Evolutionary conservation across 2,329 filamentous ascomycete genomes (phyloP), one percentile per base, ranked within the genome.

Genomic region (Exophiala xenobiotica): DNA sequence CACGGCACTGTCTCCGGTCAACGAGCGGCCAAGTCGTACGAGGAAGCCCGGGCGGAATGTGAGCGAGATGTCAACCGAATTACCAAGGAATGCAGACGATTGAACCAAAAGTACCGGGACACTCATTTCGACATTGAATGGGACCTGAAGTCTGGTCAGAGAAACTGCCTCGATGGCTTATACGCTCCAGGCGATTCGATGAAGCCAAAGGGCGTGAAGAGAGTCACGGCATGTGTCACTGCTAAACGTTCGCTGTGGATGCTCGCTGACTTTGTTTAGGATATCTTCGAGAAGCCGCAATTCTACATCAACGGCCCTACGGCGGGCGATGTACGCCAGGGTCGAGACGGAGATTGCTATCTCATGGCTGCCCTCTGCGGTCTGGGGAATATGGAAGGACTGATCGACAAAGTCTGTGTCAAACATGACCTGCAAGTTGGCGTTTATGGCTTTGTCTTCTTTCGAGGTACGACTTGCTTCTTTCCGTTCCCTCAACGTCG

Each of bases 61-160:
- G 77, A 74, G 47, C 79, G 78, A 49, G 78, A 80, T 45, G 80
- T 83, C 4, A 70, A 74, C 6, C 78, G 79, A 53, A 83, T 83
- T 49, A 75, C 78, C 23, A 74, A 73, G 51, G 80, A 83, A 62
- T 95, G 89, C 66, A 77, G 82, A 18, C 79, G 87, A 6, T 75
- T 90, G 51, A 95, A 95, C 68, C 86, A 90, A 63, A 92, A 90
- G 68, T 96, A 95, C 65, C 80, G 86, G 12, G 89, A 95, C 64
- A 81, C 85, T n/a, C 83, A 93, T 67, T 95, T 95, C 65, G 87
- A 95, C 65, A 82, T 95, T 45, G 89, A 93, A 64, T 74, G 80
- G 29, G 88, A 91, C 66, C 75, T 90, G 56, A 87, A 88, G 69
- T 74, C 74, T 29, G 70, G 72, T n/a, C 68, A 65, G 11, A 64